Evolutionary conservation across 768 basidiomycete species (phyloP), one percentile per base, ranked within the genome.

Genomic region (Ephemerocybe angulata): DNA sequence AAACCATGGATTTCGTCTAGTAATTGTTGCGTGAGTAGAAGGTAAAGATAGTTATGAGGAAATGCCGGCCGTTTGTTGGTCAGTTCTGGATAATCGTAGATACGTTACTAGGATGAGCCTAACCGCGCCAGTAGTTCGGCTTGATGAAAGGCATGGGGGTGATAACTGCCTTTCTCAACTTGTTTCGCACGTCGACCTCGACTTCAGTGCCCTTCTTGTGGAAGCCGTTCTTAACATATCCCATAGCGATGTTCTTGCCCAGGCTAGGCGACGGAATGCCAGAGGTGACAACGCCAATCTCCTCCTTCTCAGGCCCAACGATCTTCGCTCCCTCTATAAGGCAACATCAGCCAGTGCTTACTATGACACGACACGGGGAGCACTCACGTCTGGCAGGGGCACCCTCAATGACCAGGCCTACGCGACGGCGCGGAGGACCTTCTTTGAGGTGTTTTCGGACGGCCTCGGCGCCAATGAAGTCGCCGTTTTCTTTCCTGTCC

Each of bases 231-330:
- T 76, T 67, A 44, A 98, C 80, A 63, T 98, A 98, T 1, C 86
- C 96, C 96, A 98, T 98, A 1, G 95, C 93, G 61, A 98, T 92
- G 70, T 99, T 98, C 68, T 87, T 86, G 1, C 83, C 84, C 3
- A 93, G 75, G 1, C 92, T 88, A 0, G 95, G 96, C 0, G 93
- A 93, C 13, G 97, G 97, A 58, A 98, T 97, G 43, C 96, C 97
- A 0, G 94, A 98, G 0, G 95, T 99, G 43, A 98, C 82, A 12
- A 73, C 80, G 86, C 91, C 89, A 31, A 94, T 71, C 52, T 88
- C 81, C 11, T 72, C 67, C 17, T 76, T 75, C 13, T 76, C 73
- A 0, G 82, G 79, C 4, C 77, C 73, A 60, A 85, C 82, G 22
- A 96, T 84, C 60, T 83, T 83, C 13, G 90, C 88, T 8, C 91